Percentiles rank a stretch among this genome's conserved stretches.
These are phyloP conservation scores for Castanopsis chinensis DNA, from an alignment of 306 rosid species.

Conservation along the genomic window DNA sequence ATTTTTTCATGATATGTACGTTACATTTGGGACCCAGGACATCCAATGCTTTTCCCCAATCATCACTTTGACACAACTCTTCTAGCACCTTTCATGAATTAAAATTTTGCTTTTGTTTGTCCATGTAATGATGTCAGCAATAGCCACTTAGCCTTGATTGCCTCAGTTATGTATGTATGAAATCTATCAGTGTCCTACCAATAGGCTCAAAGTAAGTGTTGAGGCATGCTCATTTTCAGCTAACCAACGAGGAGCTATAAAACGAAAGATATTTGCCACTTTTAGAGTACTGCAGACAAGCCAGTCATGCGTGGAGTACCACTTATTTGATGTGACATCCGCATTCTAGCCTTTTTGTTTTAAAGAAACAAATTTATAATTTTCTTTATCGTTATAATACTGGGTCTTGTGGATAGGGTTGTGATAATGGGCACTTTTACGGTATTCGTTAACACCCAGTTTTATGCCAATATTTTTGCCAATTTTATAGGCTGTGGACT, in stretches of 20 bases:
- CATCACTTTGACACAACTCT: slow-evolving; percentile 7
- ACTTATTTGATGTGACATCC: background rate
- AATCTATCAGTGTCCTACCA: slow-evolving; percentile 24
- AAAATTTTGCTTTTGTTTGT: slow-evolving; percentile 4
- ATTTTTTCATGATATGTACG: background rate
- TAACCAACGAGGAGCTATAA: slow-evolving; percentile 34
- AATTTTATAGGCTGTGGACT: too few relatives aligned
- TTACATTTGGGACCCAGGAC: slow-evolving; percentile 11
- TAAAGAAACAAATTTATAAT: too few relatives aligned
- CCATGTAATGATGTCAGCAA: background rate
- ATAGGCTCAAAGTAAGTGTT: slow-evolving; percentile 13
- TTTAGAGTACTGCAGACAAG: slow-evolving; percentile 31
- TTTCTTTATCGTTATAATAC: background rate
- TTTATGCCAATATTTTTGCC: background rate
- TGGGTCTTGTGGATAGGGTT: background rate
- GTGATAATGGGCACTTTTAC: too few relatives aligned
- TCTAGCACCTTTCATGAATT: background rate
- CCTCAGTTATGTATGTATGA: slow-evolving; percentile 1
- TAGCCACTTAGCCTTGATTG: slow-evolving; percentile 9
- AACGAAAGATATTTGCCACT: slow-evolving; percentile 34
- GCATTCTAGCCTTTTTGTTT: background rate
- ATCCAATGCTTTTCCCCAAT: background rate
- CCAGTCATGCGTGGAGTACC: background rate
- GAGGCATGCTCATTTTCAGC: slow-evolving; percentile 62
- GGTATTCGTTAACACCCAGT: rapidly evolving